phyloP scores from a whole-genome alignment of 2,329 filamentous ascomycete genomes.

The Fusarium scirpi region DNA sequence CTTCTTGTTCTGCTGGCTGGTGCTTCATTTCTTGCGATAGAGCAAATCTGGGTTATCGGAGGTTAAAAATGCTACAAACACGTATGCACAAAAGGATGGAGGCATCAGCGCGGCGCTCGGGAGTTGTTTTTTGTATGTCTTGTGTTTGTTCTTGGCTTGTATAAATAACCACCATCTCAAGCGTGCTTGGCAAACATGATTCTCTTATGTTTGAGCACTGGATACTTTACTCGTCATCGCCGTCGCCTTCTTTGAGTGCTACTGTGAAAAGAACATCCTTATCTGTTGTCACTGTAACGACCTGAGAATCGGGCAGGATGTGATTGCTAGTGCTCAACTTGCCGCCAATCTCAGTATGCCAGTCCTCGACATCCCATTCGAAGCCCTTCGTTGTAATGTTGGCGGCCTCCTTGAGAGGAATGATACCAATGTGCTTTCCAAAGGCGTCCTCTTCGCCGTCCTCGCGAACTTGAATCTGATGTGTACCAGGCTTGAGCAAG shows the following conservation, averaged over 20 bases:
- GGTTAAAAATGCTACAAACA: conserved; percentile 18
- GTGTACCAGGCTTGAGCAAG: conserved; percentile 76
- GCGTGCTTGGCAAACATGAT: conserved; percentile 17
- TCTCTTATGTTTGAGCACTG: background rate
- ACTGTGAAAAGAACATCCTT: conserved; percentile 80
- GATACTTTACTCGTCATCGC: conserved; percentile 49
- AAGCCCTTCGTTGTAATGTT: conserved; percentile 83
- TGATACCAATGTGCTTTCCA: conserved; percentile 84
- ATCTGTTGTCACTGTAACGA: conserved; percentile 72
- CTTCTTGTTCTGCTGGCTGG: conserved; percentile 91
- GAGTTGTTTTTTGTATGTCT: conserved; percentile 39
- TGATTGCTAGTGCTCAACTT: conserved; percentile 86
- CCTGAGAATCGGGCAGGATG: conserved; percentile 67
- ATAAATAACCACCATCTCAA: conserved; percentile 23
- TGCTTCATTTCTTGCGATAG: conserved; percentile 81
- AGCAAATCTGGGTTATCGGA: background rate
- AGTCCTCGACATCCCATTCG: conserved; percentile 90
- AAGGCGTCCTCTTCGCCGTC: conserved; percentile 66
- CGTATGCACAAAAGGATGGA: conserved; percentile 26
- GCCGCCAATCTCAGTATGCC: conserved; percentile 81
- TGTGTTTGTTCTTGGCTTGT: conserved; percentile 27
- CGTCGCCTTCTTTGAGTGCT: conserved; percentile 63
- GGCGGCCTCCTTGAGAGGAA: conserved; percentile 84
- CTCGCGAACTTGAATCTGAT: conserved; percentile 74
- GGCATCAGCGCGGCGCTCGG: conserved; percentile 48